Base-by-base conservation (phyloP, 1,284 basidiomycete species). In the Ustilago tritici region DNA sequence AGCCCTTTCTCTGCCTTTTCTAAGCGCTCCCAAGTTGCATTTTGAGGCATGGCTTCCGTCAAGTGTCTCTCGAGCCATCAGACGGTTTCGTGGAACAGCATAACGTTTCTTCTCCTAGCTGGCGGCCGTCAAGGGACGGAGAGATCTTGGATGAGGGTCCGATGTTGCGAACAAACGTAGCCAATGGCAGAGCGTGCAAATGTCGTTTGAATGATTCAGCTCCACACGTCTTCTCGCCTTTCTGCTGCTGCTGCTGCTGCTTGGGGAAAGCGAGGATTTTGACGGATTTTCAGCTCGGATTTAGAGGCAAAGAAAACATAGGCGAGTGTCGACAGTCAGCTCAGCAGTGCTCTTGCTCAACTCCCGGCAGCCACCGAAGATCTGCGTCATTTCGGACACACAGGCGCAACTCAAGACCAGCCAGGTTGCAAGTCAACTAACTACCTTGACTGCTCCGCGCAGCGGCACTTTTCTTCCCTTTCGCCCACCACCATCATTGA, bases 111-210 rank as follows among this genome's bases (percentile, higher is more conserved):
- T 11, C 6, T 41, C 40, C 6, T 15, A 15, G 8, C 46, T 35
- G 28, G 31, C 10, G 23, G 34, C 8, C 28, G 14, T n/a, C 12
- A 36, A 15, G 3, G 23, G 6, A 41, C 9, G 4, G 43, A 58
- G n/a, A n/a, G 56, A 19, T 6, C n/a, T 19, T 15, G 31, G 23
- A 38, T 34, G 9, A 31, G 15, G 11, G 28, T 1, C 3, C 7
- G 17, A 50, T 11, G 46, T 28, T 32, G 14, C 40, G 12, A 41
- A 15, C 34, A 53, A 53, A 41, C 34, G 31, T 46, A 59, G 58
- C 68, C 69, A 71, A 65, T 71, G 59, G 60, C n/a, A 62, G 28
- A 56, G 64, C 58, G 46, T 55, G 63, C 49, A 71, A 62, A 58
- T 71, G 63, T 71, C n/a, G 65, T 36, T 11, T 40, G 7, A 7